Evolutionary conservation across 2,329 filamentous ascomycete species (phyloP), one percentile per base, ranked within the genome.

Genomic region (Pyrenophora seminiperda): DNA sequence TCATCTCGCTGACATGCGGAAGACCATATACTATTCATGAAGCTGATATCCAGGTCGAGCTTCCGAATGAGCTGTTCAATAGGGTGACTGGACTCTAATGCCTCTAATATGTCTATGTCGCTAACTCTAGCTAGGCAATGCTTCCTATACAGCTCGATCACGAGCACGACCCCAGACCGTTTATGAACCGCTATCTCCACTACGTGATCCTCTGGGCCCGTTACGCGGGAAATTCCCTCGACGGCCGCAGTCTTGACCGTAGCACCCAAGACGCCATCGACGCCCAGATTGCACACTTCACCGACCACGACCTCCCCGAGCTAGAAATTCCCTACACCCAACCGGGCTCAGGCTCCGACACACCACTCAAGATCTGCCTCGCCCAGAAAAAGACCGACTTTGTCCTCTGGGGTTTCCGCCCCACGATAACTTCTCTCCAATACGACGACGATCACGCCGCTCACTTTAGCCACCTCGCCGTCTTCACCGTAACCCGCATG

Each of bases 21-120:
- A 60, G 68, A 14, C 69, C 69, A 1, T 66, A 66, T 24, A 58
- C 61, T 10, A 61, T 72, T 11, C 63, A 62, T 20, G 63, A 67
- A 36, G 24, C 47, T 2, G 68, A 70, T 17, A 56, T 68, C 7
- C 54, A 70, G 27, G 58, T 71, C 3, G 62, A 65, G 2, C 38
- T 58, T 14, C 65, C 67, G 3, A 32, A 38, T 4, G 58, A 57
- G 7, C 33, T 62, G 2, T 61, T 45, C 32, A 50, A 63, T 18
- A 54, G 43, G 44, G 67, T 67, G 38, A 56, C 60, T 53, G 18
- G 13, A 18, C 17, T 37, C 15, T 7, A 7, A 14, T 24, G 3
- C 1, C 4, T 10, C 7, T 15, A n/a, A 15, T 19, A 2, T 7
- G 11, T 24, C 18, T 18, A 7, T 7, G 11, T 29, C 14, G 5